Conservation (phyloP, 106 monocot genomes). For the Dendrobium catenatum region DNA sequence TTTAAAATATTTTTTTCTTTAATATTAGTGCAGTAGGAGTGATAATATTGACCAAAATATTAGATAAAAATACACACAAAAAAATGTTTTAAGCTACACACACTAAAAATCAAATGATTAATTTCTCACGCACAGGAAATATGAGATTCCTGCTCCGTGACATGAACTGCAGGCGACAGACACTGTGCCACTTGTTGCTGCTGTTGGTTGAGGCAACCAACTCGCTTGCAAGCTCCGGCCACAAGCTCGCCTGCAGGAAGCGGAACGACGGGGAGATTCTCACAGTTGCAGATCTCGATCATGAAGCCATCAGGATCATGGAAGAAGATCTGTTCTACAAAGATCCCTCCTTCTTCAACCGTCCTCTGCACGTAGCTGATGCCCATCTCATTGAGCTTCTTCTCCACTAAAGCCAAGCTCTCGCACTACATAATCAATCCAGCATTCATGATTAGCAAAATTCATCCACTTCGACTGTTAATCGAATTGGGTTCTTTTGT, state of each 20-base stretch:
- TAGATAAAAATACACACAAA: too few species aligned
- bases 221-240: constrained; percentile 38
- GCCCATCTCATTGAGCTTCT: constrained; percentile 35
- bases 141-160: neutral
- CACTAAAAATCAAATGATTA: too few species aligned
- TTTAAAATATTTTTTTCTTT: too few species aligned
- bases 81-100: too few species aligned
- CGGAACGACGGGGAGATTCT: constrained; percentile 68
- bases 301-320: constrained; percentile 95
- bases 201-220: constrained; percentile 10
- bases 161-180: constrained; percentile 3
- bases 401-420: constrained; percentile 44
- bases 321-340: constrained; percentile 84
- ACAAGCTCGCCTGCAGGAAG: constrained; percentile 20
- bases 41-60: too few species aligned
- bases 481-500: too few species aligned
- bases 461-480: too few species aligned
- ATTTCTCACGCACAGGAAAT: neutral
- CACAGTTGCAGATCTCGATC: constrained; percentile 98
- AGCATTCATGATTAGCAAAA: too few species aligned
- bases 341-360: constrained; percentile 73
- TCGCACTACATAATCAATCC: constrained; percentile 42
- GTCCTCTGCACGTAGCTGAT: constrained; percentile 38
- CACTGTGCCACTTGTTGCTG: constrained; percentile 15
- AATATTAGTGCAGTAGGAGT: too few species aligned